These are phyloP conservation scores for Nakaseomyces nivariensis DNA, from an alignment of 1,139 yeast genomes.

Conservation along the genomic window DNA sequence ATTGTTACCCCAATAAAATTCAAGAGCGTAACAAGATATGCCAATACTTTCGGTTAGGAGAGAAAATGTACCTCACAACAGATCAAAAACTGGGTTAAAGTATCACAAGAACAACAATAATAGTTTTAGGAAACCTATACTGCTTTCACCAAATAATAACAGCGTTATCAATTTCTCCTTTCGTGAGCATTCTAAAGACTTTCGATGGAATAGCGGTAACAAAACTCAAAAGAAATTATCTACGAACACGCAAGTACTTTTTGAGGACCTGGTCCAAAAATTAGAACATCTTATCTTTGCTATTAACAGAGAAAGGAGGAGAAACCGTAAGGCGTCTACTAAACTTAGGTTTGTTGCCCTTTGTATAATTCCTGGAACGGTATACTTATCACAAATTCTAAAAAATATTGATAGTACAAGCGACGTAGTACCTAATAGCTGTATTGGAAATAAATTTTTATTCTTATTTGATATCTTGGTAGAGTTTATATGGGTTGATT, in stretches of 20 bases:
- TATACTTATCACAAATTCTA: not conserved
- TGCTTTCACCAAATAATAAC: not conserved
- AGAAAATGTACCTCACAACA: not conserved
- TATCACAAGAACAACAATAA: no score
- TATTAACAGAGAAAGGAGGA: not conserved
- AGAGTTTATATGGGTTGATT: conserved; percentile 1
- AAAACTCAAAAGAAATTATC: not conserved
- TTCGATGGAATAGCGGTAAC: not conserved
- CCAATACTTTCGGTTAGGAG: not conserved
- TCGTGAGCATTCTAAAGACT: not conserved
- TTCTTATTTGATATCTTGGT: not conserved
- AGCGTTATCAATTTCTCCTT: not conserved
- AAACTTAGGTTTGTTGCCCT: not conserved
- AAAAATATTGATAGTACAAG: not conserved
- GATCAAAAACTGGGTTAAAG: no score
- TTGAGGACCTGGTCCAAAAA: not conserved
- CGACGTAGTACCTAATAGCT: not conserved
- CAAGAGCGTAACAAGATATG: not conserved
- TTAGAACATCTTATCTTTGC: not conserved
- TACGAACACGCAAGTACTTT: not conserved
- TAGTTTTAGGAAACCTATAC: not conserved
- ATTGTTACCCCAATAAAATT: no score
- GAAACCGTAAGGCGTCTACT: not conserved
- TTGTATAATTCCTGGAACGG: not conserved
- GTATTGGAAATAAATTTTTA: not conserved